Base-by-base conservation (phyloP, 2,329 filamentous ascomycete species). In the Endoconidiophora polonica region DNA sequence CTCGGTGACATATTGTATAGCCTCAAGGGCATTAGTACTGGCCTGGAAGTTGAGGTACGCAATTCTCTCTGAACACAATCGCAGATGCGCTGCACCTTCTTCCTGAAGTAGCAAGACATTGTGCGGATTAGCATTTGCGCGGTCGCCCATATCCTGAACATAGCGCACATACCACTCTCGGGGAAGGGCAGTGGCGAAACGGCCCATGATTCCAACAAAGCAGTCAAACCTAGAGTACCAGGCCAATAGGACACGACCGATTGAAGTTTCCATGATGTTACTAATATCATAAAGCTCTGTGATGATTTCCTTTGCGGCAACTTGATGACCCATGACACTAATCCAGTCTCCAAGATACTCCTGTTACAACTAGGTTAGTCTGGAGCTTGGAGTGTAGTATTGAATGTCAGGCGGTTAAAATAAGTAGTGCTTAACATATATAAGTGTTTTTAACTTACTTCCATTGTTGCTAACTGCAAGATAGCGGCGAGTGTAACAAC, bases 291-390 rank as follows among this genome's bases (percentile, higher is more conserved):
- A 88, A 0, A 95, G 67, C 41, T 81, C 76, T 1, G 74, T 82
- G 43, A 96, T 68, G 58, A 96, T 81, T 55, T 86, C 78, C 59
- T 83, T 77, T 0, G 91, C 91, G 9, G 90, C 91, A 60, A 83
- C 86, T 62, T 95, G 88, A 61, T 96, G 91, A 20, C 87, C 85
- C 65, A 91, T 81, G 14, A 96, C 70, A 58, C 93, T 95, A 48
- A 93, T 78, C 87, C 87, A 96, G 61, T 98, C 91, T 10, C 91
- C 91, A 43, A 96, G 72, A 58, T 87, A 93, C 65, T 96, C 91
- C 86, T 94, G 58, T 22, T 3, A 6, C 4, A 16, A 26, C 16
- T 24, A 59, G n/a, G 55, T 49, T 49, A 45, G 37, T 26, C n/a
- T n/a, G n/a, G 33, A 1, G 14, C 14, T 52, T 58, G 47, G 57